A percentile compares a stretch with the other conserved stretches of the same genome.
Evolutionary conservation across 352 stramenopile species (phyloP).

Genomic region (Globisporangium spinosum): DNA sequence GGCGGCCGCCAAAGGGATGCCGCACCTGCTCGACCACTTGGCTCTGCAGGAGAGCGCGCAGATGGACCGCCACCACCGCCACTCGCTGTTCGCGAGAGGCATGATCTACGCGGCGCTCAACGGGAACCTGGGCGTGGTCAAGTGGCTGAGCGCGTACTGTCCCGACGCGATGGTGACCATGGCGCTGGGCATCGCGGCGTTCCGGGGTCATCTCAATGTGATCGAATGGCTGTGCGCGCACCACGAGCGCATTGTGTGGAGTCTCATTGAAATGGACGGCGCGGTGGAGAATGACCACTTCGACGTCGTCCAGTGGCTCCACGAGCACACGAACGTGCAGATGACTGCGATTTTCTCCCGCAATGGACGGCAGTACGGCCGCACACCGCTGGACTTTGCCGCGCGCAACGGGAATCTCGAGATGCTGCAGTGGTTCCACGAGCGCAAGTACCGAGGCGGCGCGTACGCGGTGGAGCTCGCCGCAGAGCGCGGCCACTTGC

Average conservation of each 20-base stretch:
- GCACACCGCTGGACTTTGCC: slow-evolving; percentile 8
- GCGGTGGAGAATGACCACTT: slow-evolving; percentile 12
- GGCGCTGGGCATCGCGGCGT: slow-evolving; percentile 8
- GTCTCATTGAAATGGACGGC: slow-evolving; percentile 11
- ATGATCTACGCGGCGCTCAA: slow-evolving; percentile 1
- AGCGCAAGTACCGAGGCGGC: not conserved
- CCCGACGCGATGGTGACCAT: slow-evolving; percentile 6
- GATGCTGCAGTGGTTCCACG: slow-evolving; percentile 6
- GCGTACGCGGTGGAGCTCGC: not conserved
- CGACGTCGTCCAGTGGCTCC: slow-evolving; percentile 17
- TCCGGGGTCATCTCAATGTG: slow-evolving; percentile 10
- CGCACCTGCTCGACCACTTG: slow-evolving; percentile 9
- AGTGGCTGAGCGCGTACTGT: slow-evolving; percentile 6
- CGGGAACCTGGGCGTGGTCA: not conserved
- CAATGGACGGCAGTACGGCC: slow-evolving; percentile 8
- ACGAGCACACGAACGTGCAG: slow-evolving; percentile 11
- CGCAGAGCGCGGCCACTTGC: not conserved
- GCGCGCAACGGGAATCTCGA: slow-evolving; percentile 7
- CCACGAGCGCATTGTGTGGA: slow-evolving; percentile 11
- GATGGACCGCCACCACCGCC: slow-evolving; percentile 4
- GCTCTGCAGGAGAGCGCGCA: not conserved
- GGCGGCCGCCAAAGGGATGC: not conserved
- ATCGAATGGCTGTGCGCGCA: slow-evolving; percentile 11
- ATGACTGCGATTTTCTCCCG: slow-evolving; percentile 9
- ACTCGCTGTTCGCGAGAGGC: not conserved